Evolutionary conservation across 2,329 filamentous ascomycete genomes (phyloP).

Genomic region (Ceratocystis eucalypticola): DNA sequence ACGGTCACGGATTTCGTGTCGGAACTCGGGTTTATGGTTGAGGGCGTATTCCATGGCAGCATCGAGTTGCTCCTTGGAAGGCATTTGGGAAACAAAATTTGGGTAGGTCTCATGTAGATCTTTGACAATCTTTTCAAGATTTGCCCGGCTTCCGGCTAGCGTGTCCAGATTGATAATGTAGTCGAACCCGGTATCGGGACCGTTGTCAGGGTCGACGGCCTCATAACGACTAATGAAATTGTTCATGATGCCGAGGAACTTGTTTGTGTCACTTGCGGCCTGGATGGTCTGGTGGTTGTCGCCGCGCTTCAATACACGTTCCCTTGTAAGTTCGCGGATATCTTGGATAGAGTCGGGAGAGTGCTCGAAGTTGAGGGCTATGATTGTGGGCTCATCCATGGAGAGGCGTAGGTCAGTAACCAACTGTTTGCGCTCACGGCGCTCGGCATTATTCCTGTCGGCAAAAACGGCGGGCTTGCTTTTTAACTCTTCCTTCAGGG

Average conservation of each 20-base stretch:
- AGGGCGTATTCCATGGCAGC: conserved; percentile 61
- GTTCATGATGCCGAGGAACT: conserved; percentile 86
- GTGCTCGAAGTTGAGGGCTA: conserved; percentile 83
- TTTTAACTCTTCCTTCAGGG: conserved; percentile 51
- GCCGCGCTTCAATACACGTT: conserved; percentile 69
- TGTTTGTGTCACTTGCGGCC: conserved; percentile 56
- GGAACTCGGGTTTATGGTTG: conserved; percentile 63
- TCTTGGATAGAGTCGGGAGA: conserved; percentile 59
- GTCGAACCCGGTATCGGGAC: conserved; percentile 76
- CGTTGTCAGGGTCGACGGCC: conserved; percentile 48
- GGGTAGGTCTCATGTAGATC: conserved; percentile 67
- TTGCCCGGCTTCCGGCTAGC: conserved; percentile 60
- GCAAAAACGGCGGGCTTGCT: conserved; percentile 64
- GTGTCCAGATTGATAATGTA: conserved; percentile 74
- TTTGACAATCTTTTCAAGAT: conserved; percentile 66
- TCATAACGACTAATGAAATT: conserved; percentile 83
- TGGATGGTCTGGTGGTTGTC: conserved; percentile 98
- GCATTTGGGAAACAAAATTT: conserved; percentile 56
- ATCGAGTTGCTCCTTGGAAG: conserved; percentile 61
- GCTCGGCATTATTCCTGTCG: conserved; percentile 88
- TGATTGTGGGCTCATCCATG: conserved; percentile 52
- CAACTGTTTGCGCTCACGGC: conserved; percentile 75
- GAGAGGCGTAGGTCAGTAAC: conserved; percentile 60
- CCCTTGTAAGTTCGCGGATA: conserved; percentile 61
- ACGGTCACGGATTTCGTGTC: conserved; percentile 57